Conservation (phyloP, 2,329 filamentous ascomycete genomes). For the Hypoxylon sp. region DNA sequence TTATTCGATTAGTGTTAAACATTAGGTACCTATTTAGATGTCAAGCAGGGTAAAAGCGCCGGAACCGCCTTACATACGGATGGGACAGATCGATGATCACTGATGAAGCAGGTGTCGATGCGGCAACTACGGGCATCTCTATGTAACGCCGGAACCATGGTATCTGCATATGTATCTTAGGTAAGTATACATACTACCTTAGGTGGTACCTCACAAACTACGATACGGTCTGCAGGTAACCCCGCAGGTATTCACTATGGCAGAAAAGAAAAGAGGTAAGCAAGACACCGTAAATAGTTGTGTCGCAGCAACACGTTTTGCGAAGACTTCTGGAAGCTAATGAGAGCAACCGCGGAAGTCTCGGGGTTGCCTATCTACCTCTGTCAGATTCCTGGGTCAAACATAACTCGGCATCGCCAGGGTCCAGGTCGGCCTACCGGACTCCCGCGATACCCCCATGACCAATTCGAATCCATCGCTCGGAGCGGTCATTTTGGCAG, state of each 20-base stretch:
- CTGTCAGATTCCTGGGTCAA: constrained; percentile 29
- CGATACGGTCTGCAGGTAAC: constrained; percentile 33
- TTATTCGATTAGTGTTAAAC: constrained; percentile 7
- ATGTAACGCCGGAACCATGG: constrained; percentile 23
- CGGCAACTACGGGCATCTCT: constrained; percentile 31
- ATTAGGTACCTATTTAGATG: constrained; percentile 12
- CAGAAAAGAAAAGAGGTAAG: constrained; percentile 14
- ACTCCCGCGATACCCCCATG: constrained; percentile 30
- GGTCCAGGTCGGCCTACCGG: constrained; percentile 28
- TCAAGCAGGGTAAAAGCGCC: constrained; percentile 16
- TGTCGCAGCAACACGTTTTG: constrained; percentile 34
- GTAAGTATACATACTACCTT: no score
- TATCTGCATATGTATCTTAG: constrained; percentile 19
- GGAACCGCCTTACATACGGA: constrained; percentile 16
- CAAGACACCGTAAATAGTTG: constrained; percentile 24
- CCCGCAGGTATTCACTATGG: constrained; percentile 29
- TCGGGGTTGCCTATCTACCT: constrained; percentile 34
- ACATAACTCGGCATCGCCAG: constrained; percentile 22
- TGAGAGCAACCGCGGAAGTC: constrained; percentile 30
- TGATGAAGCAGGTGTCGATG: constrained; percentile 29
- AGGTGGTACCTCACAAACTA: constrained; percentile 10
- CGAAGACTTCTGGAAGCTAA: constrained; percentile 45
- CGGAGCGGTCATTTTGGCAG: constrained; percentile 35
- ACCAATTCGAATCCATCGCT: constrained; percentile 36
- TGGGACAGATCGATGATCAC: constrained; percentile 33